These are phyloP conservation scores for Colletotrichum liaoningense DNA, from an alignment of 2,329 filamentous ascomycete genomes.

Conservation along the genomic window DNA sequence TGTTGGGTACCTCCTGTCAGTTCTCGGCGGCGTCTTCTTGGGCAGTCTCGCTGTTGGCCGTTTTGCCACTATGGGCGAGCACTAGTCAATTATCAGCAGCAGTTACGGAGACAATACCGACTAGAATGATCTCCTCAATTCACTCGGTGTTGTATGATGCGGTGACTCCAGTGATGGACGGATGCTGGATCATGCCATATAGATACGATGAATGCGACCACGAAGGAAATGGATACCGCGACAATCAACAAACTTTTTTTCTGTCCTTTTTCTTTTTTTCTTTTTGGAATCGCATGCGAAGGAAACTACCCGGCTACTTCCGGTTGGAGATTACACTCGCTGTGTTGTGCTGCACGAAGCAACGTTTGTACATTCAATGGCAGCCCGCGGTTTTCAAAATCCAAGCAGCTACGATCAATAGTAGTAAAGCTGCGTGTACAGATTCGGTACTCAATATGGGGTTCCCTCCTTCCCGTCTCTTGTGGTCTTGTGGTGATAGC, in stretches of 20 bases:
- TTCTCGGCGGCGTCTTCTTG: constrained; percentile 85
- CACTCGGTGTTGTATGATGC: background rate
- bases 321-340: background rate
- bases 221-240: background rate
- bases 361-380: background rate
- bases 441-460: background rate
- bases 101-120: background rate
- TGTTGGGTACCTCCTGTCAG: constrained; percentile 84
- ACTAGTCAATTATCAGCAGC: constrained; percentile 46
- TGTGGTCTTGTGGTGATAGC: constrained; percentile 18
- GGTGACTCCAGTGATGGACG: too few relatives aligned
- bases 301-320: background rate
- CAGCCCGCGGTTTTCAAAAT: background rate
- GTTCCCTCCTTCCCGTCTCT: background rate
- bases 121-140: background rate
- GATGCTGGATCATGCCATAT: background rate
- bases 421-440: constrained; percentile 9
- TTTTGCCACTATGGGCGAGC: constrained; percentile 65
- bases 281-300: background rate
- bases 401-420: background rate
- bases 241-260: background rate
- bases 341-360: background rate
- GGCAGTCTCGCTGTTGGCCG: constrained; percentile 86
- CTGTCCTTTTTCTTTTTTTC: constrained; percentile 24
- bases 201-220: constrained; percentile 8